Evolutionary conservation across 2,329 filamentous ascomycete genomes (phyloP), one percentile per base, ranked within the genome.

Genomic region (Apiospora hydei): DNA sequence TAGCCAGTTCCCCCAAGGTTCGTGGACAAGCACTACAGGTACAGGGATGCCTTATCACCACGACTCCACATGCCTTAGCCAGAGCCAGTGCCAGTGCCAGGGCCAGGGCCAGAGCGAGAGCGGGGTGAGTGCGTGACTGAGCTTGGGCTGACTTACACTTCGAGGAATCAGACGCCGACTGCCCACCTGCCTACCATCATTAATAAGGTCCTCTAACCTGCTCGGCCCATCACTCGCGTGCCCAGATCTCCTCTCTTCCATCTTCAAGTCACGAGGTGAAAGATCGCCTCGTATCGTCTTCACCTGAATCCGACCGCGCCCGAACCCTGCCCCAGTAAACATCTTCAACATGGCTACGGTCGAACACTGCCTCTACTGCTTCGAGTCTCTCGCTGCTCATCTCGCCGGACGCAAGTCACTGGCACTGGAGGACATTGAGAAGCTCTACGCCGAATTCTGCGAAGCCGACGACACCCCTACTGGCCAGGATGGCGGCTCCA

Each of bases 331-430:
- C 41, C n/a, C 26, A 30, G 43, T 46, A 26, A 34, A 11, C 41
- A 47, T 30, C 13, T 13, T 44, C 66, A 47, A 26, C 47, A 98
- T 98, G 96, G 96, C 96, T 68, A 92, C 93, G 72, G 84, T 89
- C 77, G 92, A 92, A 73, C 96, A 98, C 83, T 98, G 95, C 83
- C 91, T 96, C 79, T 95, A 92, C 83, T 98, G 95, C 86, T 98
- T 99, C 86, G 96, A 99, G 84, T 88, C 88, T 53, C 90, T 99
- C 49, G 88, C 90, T 69, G 92, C 95, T 70, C 89, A 91, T 73
- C 93, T 97, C 76, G 89, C 94, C 76, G 85, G 88, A 75, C 91
- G 92, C 74, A 86, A 91, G 72, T 85, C 93, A 14, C 86, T 95
- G 77, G 87, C 86, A 68, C 89, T 98, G 34, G 81, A 85, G 61